phyloP scores from a whole-genome alignment of 2,329 filamentous ascomycete genomes.

The Neonectria sp. region DNA sequence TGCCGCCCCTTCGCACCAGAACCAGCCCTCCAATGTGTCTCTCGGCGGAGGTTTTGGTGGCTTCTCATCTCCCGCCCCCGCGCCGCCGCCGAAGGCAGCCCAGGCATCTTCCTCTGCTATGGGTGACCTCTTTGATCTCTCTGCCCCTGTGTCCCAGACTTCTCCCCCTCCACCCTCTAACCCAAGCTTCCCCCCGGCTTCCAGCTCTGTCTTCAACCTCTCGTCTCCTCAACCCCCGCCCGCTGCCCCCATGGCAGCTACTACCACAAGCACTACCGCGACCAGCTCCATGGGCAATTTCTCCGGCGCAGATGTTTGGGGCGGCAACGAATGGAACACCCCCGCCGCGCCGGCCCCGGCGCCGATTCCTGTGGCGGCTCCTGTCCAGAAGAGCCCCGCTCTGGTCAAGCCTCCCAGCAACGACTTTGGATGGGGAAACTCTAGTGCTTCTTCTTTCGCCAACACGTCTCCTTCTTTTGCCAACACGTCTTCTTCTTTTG shows the following conservation, averaged over 20 bases:
- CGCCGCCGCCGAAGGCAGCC: conserved; percentile 58
- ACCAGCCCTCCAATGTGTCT: conserved; percentile 69
- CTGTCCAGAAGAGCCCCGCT: conserved; percentile 75
- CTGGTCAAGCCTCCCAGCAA: conserved; percentile 62
- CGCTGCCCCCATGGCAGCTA: conserved; percentile 56
- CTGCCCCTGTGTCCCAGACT: conserved; percentile 65
- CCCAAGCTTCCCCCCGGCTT: conserved; percentile 57
- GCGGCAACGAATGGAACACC: conserved; percentile 85
- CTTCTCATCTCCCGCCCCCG: conserved; percentile 64
- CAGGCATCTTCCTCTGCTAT: conserved; percentile 71
- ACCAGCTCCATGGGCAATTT: conserved; percentile 58
- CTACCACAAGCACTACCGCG: conserved; percentile 39
- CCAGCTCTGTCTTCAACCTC: conserved; percentile 86
- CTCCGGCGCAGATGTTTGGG: conserved; percentile 82
- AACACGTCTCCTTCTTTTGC: conserved; percentile 60
- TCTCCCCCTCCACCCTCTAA: conserved; percentile 58
- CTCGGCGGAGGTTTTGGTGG: conserved; percentile 78
- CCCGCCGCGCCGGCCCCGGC: conserved; percentile 68
- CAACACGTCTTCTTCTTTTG: conserved; percentile 56
- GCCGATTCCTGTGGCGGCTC: conserved; percentile 55
- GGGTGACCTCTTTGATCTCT: conserved; percentile 87
- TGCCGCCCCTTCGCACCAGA: conserved; percentile 64
- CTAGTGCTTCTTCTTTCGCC: conserved; percentile 60
- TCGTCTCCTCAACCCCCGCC: conserved; percentile 68
- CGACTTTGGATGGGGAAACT: conserved; percentile 74